phyloP scores from a whole-genome alignment of 257 asterid genomes.

The Rhazya stricta region DNA sequence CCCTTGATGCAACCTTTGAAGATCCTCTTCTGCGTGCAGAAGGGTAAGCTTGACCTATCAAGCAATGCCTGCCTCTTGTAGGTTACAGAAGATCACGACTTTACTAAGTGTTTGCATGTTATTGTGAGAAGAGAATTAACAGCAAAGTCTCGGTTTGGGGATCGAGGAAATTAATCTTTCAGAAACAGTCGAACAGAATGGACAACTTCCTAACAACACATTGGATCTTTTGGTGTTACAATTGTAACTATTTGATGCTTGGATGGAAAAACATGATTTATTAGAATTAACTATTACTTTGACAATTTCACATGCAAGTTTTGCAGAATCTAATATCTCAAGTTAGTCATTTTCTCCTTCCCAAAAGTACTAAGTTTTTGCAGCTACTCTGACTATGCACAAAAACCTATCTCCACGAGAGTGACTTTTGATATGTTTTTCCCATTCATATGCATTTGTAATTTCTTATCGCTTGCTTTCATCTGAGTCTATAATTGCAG shows the following conservation, averaged over 20 bases:
- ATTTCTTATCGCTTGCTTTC: slow-evolving; percentile 1
- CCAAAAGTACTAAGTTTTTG: neutral
- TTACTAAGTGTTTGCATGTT: neutral
- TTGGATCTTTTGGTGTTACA: neutral
- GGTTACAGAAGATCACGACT: neutral
- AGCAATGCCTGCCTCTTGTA: neutral
- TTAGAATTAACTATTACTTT: neutral
- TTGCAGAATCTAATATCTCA: neutral
- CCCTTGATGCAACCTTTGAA: slow-evolving; percentile 72
- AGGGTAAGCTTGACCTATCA: slow-evolving; percentile 43
- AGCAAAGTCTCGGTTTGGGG: neutral
- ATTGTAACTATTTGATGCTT: neutral
- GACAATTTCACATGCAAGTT: neutral
- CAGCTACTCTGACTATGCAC: neutral
- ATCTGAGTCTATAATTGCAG: slow-evolving; percentile 33
- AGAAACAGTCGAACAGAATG: neutral
- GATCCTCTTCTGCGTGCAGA: slow-evolving; percentile 86
- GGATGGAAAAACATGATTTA: neutral
- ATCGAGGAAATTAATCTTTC: neutral
- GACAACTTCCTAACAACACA: neutral
- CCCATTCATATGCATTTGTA: neutral
- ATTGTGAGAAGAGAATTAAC: neutral
- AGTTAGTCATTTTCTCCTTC: neutral
- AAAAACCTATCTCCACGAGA: neutral
- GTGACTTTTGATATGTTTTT: neutral